Evolutionary conservation across 2,329 filamentous ascomycete genomes (phyloP).

Genomic region (Aspergillus hiratsukae): DNA sequence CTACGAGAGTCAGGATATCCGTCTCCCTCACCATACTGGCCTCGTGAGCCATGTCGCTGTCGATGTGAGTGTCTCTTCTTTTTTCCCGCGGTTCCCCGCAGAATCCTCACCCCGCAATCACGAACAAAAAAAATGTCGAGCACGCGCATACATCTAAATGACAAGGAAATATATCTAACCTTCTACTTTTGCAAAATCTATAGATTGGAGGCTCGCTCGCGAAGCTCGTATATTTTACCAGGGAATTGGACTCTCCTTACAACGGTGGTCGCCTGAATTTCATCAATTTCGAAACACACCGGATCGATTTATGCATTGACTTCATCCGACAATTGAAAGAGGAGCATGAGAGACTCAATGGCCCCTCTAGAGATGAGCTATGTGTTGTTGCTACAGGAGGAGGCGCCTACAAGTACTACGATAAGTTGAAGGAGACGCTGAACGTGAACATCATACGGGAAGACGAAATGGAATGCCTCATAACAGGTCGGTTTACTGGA

Average conservation of each 20-base stretch:
- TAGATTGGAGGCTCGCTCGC: constrained; percentile 93
- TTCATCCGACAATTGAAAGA: constrained; percentile 84
- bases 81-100: constrained; percentile 27
- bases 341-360: constrained; percentile 73
- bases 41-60: constrained; percentile 96
- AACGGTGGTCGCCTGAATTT: constrained; percentile 91
- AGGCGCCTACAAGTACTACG: constrained; percentile 95
- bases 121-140: background rate
- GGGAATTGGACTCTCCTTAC: constrained; percentile 72
- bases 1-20: constrained; percentile 84
- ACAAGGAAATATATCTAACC: constrained; percentile 6
- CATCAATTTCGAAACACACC: constrained; percentile 91
- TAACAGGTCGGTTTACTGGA: constrained; percentile 62
- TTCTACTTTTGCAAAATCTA: background rate
- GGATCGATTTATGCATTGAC: constrained; percentile 87
- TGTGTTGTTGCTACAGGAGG: constrained; percentile 95
- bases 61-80: constrained; percentile 62
- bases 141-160: constrained; percentile 4
- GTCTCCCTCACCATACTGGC: constrained; percentile 91
- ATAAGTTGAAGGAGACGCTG: constrained; percentile 76
- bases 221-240: constrained; percentile 96
- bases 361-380: constrained; percentile 63
- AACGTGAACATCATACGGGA: constrained; percentile 85
- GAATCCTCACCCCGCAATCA: constrained; percentile 27
- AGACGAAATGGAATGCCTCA: constrained; percentile 98